Conservation (phyloP, 2,329 filamentous ascomycete species). For the Saccharata proteae region DNA sequence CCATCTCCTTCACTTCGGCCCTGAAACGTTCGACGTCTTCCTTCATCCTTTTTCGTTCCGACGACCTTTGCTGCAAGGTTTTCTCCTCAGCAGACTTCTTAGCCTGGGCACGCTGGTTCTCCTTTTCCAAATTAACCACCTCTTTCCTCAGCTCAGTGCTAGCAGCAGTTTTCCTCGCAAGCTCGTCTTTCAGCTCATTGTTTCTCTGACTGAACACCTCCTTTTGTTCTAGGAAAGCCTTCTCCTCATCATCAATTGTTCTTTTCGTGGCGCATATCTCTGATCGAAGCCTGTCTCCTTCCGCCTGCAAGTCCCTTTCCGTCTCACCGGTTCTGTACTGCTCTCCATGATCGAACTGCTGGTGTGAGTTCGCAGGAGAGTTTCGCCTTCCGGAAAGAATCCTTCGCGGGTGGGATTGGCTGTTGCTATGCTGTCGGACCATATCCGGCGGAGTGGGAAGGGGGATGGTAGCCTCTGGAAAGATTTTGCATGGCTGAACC, state of each 20-base stretch:
- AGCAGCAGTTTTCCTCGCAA: constrained; percentile 84
- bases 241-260: constrained; percentile 51
- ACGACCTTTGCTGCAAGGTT: constrained; percentile 53
- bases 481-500: constrained; percentile 38
- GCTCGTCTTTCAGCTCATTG: constrained; percentile 61
- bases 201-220: constrained; percentile 57
- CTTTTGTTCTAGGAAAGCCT: constrained; percentile 35
- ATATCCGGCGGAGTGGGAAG: constrained; percentile 50
- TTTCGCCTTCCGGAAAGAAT: constrained; percentile 62
- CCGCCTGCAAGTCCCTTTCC: constrained; percentile 61
- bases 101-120: constrained; percentile 70
- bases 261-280: constrained; percentile 71
- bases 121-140: constrained; percentile 65
- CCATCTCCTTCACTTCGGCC: constrained; percentile 47
- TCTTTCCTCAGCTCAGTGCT: constrained; percentile 75
- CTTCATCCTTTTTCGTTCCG: constrained; percentile 55
- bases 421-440: constrained; percentile 52
- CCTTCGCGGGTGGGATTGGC: constrained; percentile 43
- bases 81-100: constrained; percentile 69
- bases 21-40: constrained; percentile 61
- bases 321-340: constrained; percentile 40
- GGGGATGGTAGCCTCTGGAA: constrained; percentile 49
- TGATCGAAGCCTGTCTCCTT: constrained; percentile 69
- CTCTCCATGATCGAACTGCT: constrained; percentile 2
- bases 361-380: constrained; percentile 46